Evolutionary conservation across 495 filamentous ascomycete species (phyloP), one percentile per base, ranked within the genome.

Genomic region (Lepraria neglecta): DNA sequence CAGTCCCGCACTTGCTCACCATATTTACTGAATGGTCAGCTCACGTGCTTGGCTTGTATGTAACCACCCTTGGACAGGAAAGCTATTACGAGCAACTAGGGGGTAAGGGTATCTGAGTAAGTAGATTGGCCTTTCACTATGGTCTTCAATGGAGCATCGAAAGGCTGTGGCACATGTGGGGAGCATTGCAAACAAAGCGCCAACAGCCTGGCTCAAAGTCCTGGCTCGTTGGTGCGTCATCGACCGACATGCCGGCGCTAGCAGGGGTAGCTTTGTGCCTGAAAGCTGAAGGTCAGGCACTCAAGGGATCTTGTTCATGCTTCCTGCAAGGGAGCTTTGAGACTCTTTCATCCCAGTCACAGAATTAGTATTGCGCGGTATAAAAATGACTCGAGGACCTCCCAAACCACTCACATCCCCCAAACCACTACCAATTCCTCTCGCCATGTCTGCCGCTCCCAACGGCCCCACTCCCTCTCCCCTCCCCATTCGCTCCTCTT

Each of bases 351-450:
- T 11, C 11, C 2, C 17, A 54, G 17, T 54, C 31, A 38, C 14
- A 42, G 15, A n/a, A 14, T 28, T 17, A 24, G 24, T 9, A 12
- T 17, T 7, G 1, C 2, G 17, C 21, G 11, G 15, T 14, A 52
- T 28, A 19, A 15, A 27, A 61, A 61, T 61, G 59, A 61, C 59
- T 61, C 59, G 59, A 10, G 40, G 42, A 57, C 54, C 33, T n/a
- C 38, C 42, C 12, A 54, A 27, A 17, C 3, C 44, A 33, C 31
- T 27, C 9, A 61, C 56, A 24, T 58, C 64, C 44, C 60, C 59
- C n/a, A 60, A 38, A 44, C 68, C 67, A 17, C 52, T 69, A 19
- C 64, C 68, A 43, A 62, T 59, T 3, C 68, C 64, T 44, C 65
- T 69, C 35, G 62, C 68, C 58, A 69, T 67, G 65, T 63, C 62